Percentiles rank a stretch among this genome's conserved stretches.
These are phyloP conservation scores for Penicillium cataractarum DNA, from an alignment of 495 filamentous ascomycete genomes.

Conservation along the genomic window DNA sequence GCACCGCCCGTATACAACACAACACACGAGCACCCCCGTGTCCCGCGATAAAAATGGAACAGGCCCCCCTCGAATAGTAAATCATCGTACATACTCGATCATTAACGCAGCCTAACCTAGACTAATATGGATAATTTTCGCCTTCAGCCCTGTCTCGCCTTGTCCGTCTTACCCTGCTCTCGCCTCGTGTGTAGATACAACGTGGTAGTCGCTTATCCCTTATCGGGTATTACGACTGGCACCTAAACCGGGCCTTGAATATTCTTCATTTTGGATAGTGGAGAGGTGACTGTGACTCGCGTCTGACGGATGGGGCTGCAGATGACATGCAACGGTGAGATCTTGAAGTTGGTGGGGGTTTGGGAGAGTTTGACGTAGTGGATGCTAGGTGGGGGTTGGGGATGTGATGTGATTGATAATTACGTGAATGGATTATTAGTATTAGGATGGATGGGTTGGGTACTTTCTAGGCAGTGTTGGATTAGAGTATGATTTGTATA, in stretches of 20 bases:
- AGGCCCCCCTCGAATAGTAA: neutral
- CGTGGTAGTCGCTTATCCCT: neutral
- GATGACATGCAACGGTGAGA: conserved; percentile 24
- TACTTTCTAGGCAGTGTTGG: too few species aligned
- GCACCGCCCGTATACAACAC: neutral
- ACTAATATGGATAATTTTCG: neutral
- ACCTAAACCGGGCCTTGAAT: too few species aligned
- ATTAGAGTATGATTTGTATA: too few species aligned
- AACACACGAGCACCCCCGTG: neutral
- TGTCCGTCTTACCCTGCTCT: neutral
- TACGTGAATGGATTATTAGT: neutral
- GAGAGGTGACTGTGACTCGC: conserved; percentile 6
- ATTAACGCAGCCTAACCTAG: neutral
- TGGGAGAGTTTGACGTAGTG: too few species aligned
- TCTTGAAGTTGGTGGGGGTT: neutral
- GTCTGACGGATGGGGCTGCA: conserved; percentile 19
- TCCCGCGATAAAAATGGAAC: conserved; percentile 13
- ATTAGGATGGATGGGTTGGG: too few species aligned
- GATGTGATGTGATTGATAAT: neutral
- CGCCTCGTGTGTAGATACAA: neutral
- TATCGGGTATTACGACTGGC: neutral
- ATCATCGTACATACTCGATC: too few species aligned
- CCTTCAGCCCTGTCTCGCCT: neutral
- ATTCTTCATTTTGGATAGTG: neutral
- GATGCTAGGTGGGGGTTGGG: neutral